Conservation (phyloP, 1,284 basidiomycete genomes). For the Golubevia pallescens region DNA sequence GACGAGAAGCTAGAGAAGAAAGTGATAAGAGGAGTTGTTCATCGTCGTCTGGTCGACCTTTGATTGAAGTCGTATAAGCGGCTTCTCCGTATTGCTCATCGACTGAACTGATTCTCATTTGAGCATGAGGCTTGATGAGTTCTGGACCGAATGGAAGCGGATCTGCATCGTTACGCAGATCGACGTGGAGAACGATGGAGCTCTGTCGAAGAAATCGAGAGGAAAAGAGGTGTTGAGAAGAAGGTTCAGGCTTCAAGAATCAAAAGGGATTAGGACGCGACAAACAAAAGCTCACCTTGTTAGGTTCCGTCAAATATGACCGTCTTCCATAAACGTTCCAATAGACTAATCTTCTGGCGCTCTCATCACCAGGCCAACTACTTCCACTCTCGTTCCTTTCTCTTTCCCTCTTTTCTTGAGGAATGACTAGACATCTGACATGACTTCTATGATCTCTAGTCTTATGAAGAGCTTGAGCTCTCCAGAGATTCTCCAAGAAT, state of each 20-base stretch:
- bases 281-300: slow-evolving; percentile 11
- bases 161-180: slow-evolving; percentile 13
- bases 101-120: slow-evolving; percentile 27
- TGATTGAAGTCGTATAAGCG: slow-evolving; percentile 23
- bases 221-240: neutral
- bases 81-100: slow-evolving; percentile 36
- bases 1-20: neutral
- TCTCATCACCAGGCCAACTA: slow-evolving; percentile 8
- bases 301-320: slow-evolving; percentile 21
- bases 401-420: slow-evolving; percentile 14
- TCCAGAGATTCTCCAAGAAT: slow-evolving; percentile 59
- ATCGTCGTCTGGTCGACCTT: slow-evolving; percentile 15
- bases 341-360: slow-evolving; percentile 36
- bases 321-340: slow-evolving; percentile 38
- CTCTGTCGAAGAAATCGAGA: neutral
- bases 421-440: slow-evolving; percentile 29
- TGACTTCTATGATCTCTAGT: slow-evolving; percentile 29
- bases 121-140: slow-evolving; percentile 25
- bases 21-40: neutral
- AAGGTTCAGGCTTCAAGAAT: neutral
- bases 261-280: neutral
- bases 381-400: slow-evolving; percentile 7
- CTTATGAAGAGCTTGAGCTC: slow-evolving; percentile 52
- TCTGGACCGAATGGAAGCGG: slow-evolving; percentile 28
- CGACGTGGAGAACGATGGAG: slow-evolving; percentile 27